Base-by-base conservation (phyloP, 2,329 filamentous ascomycete species). In the Teratosphaeria gauchensis region DNA sequence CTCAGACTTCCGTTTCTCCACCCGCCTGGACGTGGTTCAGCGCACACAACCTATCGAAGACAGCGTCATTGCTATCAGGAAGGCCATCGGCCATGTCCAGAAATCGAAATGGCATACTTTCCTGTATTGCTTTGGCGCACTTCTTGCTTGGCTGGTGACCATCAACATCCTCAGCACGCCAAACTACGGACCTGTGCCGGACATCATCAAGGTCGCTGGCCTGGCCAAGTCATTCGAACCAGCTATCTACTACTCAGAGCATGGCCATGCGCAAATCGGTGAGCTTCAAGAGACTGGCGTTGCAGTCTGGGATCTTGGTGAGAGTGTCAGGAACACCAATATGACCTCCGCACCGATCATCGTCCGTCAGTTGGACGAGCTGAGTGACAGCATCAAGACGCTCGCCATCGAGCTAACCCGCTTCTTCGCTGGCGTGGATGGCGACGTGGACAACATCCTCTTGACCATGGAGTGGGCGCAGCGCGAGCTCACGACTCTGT, bases 401-500 rank as follows among this genome's bases (percentile, higher is more conserved):
- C 79, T 97, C 28, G 89, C 90, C 1, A 80, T 91, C 16, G 91
- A 96, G 71, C 82, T 96, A 65, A 95, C 89, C 7, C 86, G 87
- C 68, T 96, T 97, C 77, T 96, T 96, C 72, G 89, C 91, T 56
- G 90, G 92, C 64, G 90, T 97, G 12, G 90, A 96, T 67, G 89
- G 90, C 30, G 92, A 96, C 69, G 88, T 97, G 66, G 92, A 96
- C 68, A 87, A 88, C 61, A 95, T 96, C 65, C 81, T 97, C 38
- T 87, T 94, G 61, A 90, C 95, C 56, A 96, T 97, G 91, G 90
- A 96, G 71, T 96, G 92, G 92, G 89, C 90, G 14, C 88, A 88
- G 69, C 85, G 91, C 64, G 91, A 96, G 72, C 83, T 97, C 14
- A 80, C 85, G 61, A 85, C 85, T 53, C 77, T 94, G 58, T 82